A percentile compares a stretch with the other conserved stretches of the same genome.
Evolutionary conservation across 306 rosid species (phyloP).

Genomic region (Vigna angularis): DNA sequence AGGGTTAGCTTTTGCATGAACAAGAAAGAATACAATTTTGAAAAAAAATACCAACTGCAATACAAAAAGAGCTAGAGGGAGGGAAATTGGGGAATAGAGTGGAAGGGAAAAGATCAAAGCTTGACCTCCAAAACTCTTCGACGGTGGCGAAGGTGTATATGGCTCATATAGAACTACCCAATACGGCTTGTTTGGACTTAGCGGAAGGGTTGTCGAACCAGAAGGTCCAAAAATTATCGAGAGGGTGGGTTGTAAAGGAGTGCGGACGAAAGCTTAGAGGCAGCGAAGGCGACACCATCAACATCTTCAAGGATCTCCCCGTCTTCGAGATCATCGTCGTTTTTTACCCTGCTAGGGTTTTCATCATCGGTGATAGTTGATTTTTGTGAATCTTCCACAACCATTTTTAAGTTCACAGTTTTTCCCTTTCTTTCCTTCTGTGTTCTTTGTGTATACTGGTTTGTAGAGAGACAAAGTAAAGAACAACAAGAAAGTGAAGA

Average conservation of each 20-base stretch:
- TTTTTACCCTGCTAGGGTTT: conserved; percentile 43
- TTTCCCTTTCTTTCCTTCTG: not conserved
- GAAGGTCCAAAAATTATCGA: conserved; percentile 96
- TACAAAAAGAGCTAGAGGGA: not conserved
- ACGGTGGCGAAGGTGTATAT: conserved; percentile 79
- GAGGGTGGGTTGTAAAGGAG: conserved; percentile 56
- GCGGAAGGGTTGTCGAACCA: conserved; percentile 86
- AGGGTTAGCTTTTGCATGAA: too few relatives aligned
- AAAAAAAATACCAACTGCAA: too few relatives aligned
- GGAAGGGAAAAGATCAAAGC: not conserved
- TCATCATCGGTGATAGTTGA: conserved; percentile 46
- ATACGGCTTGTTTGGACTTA: conserved; percentile 64
- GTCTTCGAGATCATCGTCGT: conserved; percentile 63
- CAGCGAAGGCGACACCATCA: conserved; percentile 51
- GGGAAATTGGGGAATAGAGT: not conserved
- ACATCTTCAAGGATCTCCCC: conserved; percentile 81
- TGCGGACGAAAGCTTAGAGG: conserved; percentile 53
- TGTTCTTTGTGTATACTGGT: not conserved
- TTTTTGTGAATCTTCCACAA: conserved; percentile 62
- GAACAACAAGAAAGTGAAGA: too few relatives aligned
- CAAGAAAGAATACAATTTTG: too few relatives aligned
- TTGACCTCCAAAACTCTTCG: conserved; percentile 95
- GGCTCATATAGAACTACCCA: conserved; percentile 80
- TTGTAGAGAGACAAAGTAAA: too few relatives aligned
- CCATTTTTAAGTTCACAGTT: conserved; percentile 50